phyloP scores from a whole-genome alignment of 176 grass and related monocot species.

The Carex scoparia region DNA sequence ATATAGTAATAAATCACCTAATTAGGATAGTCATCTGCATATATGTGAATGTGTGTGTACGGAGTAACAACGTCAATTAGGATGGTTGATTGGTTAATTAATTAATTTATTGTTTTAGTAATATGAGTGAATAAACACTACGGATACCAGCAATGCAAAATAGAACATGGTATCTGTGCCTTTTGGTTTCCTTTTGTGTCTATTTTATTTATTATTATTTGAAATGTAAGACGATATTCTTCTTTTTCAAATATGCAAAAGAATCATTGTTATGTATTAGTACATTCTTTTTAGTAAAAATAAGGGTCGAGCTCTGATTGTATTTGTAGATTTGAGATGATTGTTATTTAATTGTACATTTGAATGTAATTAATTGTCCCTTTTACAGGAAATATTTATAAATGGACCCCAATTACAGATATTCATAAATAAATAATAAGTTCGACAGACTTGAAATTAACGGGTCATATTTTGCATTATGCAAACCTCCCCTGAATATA shows the following conservation, averaged over 20 bases:
- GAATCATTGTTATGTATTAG: too few species aligned
- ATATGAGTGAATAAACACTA: background rate
- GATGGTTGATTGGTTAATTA: background rate
- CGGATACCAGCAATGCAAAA: background rate
- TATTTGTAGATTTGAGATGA: too few species aligned
- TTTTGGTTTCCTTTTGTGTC: background rate
- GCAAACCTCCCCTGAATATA: too few species aligned
- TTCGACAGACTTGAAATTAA: too few species aligned
- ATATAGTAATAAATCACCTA: background rate
- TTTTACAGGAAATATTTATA: too few species aligned
- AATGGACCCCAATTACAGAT: too few species aligned
- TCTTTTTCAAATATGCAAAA: background rate
- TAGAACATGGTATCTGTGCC: background rate
- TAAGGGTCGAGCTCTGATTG: too few species aligned
- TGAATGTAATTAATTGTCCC: too few species aligned
- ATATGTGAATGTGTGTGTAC: background rate
- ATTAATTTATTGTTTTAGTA: background rate
- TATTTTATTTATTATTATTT: background rate
- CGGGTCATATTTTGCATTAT: too few species aligned
- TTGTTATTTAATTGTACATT: too few species aligned
- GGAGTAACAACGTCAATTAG: background rate
- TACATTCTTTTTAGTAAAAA: too few species aligned
- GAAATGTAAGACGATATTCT: background rate
- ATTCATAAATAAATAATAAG: too few species aligned
- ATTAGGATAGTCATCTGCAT: background rate